Percentiles rank a stretch among this genome's conserved stretches.
Evolutionary conservation across 768 basidiomycete genomes (phyloP).

Genomic region (Russula sp.): DNA sequence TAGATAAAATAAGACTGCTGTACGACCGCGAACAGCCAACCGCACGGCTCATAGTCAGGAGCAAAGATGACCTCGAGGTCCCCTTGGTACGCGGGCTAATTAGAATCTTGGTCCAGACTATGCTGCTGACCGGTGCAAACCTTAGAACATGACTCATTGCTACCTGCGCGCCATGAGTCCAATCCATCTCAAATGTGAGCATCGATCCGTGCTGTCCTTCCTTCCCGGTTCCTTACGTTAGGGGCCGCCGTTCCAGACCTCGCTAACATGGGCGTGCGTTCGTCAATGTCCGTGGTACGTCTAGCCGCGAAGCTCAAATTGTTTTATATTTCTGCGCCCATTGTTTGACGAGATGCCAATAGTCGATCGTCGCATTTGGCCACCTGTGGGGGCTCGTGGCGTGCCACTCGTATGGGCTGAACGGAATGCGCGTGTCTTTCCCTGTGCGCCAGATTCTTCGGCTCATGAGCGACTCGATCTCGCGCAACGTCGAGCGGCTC

Average conservation of each 20-base stretch:
- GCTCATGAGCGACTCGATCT: constrained; percentile 53
- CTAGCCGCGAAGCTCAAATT: background rate
- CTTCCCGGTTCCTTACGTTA: background rate
- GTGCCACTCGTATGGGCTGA: constrained; percentile 52
- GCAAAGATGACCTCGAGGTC: constrained; percentile 34
- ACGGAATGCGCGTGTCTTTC: constrained; percentile 83
- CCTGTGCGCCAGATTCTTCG: constrained; percentile 78
- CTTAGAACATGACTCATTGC: constrained; percentile 74
- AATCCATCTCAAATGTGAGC: background rate
- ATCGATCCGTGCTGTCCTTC: background rate
- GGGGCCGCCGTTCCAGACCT: background rate
- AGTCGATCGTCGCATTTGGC: constrained; percentile 77
- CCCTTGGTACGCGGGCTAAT: background rate
- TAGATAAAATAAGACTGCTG: constrained; percentile 69
- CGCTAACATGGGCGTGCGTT: background rate
- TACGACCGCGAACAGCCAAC: constrained; percentile 70
- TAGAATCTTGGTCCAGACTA: constrained; percentile 25
- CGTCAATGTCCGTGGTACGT: background rate
- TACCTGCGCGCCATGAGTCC: constrained; percentile 59
- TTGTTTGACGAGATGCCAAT: background rate
- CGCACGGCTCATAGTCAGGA: constrained; percentile 61
- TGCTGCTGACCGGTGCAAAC: background rate
- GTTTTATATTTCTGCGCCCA: background rate
- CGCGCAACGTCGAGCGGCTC: constrained; percentile 26
- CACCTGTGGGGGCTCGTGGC: constrained; percentile 74